Conservation (phyloP, 441 rosid genomes). For the Metrosideros polymorpha region DNA sequence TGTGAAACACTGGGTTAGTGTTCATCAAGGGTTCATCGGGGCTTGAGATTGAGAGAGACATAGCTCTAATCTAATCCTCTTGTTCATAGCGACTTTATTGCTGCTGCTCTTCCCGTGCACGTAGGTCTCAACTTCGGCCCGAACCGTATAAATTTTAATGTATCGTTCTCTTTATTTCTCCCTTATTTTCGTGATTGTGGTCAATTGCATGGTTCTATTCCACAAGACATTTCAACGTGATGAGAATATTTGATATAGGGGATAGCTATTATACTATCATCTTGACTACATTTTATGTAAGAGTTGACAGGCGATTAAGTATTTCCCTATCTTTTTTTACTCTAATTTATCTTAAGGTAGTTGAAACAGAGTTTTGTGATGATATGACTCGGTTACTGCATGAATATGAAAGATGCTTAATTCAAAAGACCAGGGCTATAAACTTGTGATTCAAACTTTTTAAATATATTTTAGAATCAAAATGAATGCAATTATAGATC, state of each 20-base stretch:
- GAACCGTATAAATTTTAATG: not conserved
- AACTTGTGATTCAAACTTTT: not conserved
- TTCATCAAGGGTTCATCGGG: not conserved
- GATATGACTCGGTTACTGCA: not conserved
- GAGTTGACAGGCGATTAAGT: not conserved
- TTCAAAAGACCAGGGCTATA: not conserved
- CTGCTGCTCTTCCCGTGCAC: not conserved
- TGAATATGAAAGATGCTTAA: not conserved
- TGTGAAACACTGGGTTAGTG: not conserved
- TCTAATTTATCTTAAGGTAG: not conserved
- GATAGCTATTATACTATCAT: not conserved
- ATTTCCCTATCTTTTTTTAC: not conserved
- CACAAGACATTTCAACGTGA: not conserved
- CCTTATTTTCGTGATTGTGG: not conserved
- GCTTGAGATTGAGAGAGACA: not conserved
- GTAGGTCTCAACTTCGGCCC: too few species aligned
- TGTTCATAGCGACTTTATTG: not conserved
- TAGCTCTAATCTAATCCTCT: not conserved
- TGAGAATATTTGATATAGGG: not conserved
- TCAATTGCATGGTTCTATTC: not conserved
- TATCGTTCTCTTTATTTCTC: not conserved
- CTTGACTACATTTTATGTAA: not conserved
- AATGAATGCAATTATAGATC: not conserved
- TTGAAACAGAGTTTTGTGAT: not conserved
- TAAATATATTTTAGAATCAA: not conserved